Percentiles rank a stretch among this genome's conserved stretches.
These are phyloP conservation scores for Colletotrichum viniferum DNA, from an alignment of 2,329 filamentous ascomycete species.

Conservation along the genomic window DNA sequence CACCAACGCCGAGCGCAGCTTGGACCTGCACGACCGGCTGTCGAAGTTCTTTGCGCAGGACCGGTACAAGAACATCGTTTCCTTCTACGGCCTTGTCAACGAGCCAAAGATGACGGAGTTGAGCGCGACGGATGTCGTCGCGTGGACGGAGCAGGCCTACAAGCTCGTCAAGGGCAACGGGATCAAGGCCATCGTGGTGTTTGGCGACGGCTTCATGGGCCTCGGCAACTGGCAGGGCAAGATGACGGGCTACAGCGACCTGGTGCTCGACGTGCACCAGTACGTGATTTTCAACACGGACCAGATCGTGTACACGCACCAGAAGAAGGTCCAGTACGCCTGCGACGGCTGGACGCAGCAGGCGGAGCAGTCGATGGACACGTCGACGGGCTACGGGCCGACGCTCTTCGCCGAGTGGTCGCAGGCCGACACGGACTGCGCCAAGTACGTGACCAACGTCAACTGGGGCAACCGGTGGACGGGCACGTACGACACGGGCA, in stretches of 20 bases:
- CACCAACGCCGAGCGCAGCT: conserved; percentile 77
- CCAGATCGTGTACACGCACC: conserved; percentile 82
- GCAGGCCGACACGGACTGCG: conserved; percentile 96
- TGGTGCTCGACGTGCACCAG: conserved; percentile 96
- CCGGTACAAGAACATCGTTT: conserved; percentile 89
- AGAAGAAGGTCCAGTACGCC: conserved; percentile 83
- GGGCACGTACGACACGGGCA: conserved; percentile 78
- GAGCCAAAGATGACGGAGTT: conserved; percentile 88
- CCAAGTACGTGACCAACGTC: conserved; percentile 85
- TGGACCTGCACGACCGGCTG: conserved; percentile 86
- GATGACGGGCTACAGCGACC: conserved; percentile 70
- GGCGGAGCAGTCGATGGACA: conserved; percentile 73
- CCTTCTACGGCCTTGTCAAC: conserved; percentile 93
- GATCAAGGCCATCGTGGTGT: conserved; percentile 73
- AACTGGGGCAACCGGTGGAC: conserved; percentile 89
- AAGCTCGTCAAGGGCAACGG: conserved; percentile 78
- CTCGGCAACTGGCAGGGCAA: conserved; percentile 89
- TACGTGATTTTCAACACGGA: conserved; percentile 97
- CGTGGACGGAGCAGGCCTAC: conserved; percentile 81
- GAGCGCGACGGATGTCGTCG: conserved; percentile 67
- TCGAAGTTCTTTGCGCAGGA: conserved; percentile 92
- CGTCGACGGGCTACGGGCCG: conserved; percentile 81
- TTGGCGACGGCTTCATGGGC: conserved; percentile 95
- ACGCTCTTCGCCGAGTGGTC: conserved; percentile 97
- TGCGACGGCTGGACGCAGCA: conserved; percentile 88